These are phyloP conservation scores for Massarina eburnea DNA, from an alignment of 2,329 filamentous ascomycete species.

Conservation along the genomic window DNA sequence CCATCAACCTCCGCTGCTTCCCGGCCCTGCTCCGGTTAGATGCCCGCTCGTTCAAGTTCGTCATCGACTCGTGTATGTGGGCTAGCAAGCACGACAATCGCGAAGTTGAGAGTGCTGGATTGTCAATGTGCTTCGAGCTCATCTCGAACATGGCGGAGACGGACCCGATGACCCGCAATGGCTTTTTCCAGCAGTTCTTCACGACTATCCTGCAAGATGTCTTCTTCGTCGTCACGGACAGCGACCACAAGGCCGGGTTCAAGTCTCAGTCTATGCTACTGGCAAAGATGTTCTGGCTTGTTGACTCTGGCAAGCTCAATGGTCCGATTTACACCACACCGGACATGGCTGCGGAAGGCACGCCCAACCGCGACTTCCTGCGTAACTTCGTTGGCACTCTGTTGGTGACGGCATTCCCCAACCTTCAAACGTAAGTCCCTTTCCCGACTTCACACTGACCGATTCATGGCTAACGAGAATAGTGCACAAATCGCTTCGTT, in stretches of 20 bases:
- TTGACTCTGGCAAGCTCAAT: conserved; percentile 86
- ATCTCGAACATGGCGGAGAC: conserved; percentile 97
- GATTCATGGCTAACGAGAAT: conserved; percentile 30
- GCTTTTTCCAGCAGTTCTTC: conserved; percentile 98
- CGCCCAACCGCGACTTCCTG: conserved; percentile 87
- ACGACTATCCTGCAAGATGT: conserved; percentile 94
- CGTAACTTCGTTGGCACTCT: conserved; percentile 83
- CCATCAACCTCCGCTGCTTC: conserved; percentile 98
- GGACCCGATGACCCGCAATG: conserved; percentile 80
- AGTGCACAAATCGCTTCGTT: conserved; percentile 87
- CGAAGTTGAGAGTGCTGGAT: conserved; percentile 91
- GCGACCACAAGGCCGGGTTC: conserved; percentile 98
- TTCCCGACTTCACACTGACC: neutral
- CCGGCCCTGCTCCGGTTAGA: conserved; percentile 91
- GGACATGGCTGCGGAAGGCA: conserved; percentile 80
- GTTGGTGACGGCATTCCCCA: conserved; percentile 87
- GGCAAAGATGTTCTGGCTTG: conserved; percentile 93
- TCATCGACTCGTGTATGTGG: conserved; percentile 99
- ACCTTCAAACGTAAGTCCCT: conserved; percentile 77
- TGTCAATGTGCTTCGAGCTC: conserved; percentile 97
- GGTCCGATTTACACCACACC: conserved; percentile 80
- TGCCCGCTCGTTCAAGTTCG: conserved; percentile 96
- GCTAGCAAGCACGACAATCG: conserved; percentile 99
- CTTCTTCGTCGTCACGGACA: conserved; percentile 96
- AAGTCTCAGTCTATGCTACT: conserved; percentile 95